phyloP scores from a whole-genome alignment of 2,329 filamentous ascomycete species.

The Pestalotiopsis fici region DNA sequence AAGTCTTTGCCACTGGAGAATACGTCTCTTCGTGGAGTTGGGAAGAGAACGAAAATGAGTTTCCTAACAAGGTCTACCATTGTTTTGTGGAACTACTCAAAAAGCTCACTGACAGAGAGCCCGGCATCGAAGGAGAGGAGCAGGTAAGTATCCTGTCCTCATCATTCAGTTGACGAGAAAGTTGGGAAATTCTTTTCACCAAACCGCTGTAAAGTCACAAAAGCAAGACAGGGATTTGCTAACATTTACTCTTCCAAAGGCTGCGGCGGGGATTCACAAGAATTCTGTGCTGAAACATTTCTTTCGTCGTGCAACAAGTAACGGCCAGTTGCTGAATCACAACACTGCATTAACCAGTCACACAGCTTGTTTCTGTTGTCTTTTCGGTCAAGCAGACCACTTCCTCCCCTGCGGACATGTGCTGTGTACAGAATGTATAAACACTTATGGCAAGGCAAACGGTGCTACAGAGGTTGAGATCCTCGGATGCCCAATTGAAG shows the following conservation, averaged over 20 bases:
- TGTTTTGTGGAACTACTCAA: neutral
- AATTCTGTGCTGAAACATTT: too few relatives aligned
- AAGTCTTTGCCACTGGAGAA: constrained; percentile 40
- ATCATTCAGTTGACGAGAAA: too few relatives aligned
- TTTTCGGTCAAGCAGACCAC: constrained; percentile 42
- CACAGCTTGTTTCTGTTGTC: constrained; percentile 46
- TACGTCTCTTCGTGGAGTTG: constrained; percentile 36
- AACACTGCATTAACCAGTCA: constrained; percentile 34
- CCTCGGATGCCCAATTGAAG: neutral
- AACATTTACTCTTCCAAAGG: too few relatives aligned
- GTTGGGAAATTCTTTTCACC: too few relatives aligned
- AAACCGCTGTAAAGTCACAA: too few relatives aligned
- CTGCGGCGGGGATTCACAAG: too few relatives aligned
- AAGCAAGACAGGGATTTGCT: too few relatives aligned
- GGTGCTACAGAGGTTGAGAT: neutral
- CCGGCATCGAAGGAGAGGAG: too few relatives aligned
- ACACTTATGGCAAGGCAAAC: constrained; percentile 22
- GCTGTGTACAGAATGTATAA: constrained; percentile 41
- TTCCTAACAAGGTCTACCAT: neutral
- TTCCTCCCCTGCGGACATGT: constrained; percentile 46
- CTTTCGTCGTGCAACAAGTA: too few relatives aligned
- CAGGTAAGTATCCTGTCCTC: too few relatives aligned
- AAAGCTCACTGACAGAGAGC: constrained; percentile 12
- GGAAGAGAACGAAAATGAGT: neutral
- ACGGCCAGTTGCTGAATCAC: constrained; percentile 20